Conservation (phyloP, 2,329 filamentous ascomycete genomes). For the Thermomyces lanuginosus region DNA sequence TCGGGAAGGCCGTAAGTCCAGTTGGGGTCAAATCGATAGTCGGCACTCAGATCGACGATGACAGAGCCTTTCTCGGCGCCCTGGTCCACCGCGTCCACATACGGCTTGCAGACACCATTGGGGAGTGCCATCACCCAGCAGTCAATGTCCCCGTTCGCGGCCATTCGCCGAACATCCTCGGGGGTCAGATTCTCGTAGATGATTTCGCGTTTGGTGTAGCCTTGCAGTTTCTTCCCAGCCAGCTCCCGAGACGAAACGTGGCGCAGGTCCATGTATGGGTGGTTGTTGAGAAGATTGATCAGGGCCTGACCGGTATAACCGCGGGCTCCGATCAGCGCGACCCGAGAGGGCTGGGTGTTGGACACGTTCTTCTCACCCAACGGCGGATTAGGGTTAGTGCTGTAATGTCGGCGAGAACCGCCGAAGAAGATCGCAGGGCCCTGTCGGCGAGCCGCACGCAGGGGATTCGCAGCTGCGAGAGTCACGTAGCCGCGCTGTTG, state of each 20-base stretch:
- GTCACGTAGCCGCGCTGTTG: conserved; percentile 56
- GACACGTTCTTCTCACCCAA: conserved; percentile 77
- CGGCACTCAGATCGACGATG: conserved; percentile 87
- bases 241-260: conserved; percentile 91
- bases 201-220: conserved; percentile 81
- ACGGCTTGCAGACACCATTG: conserved; percentile 88
- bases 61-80: conserved; percentile 52
- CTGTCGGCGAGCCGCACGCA: conserved; percentile 20
- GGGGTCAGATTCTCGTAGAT: conserved; percentile 79
- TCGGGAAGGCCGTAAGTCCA: conserved; percentile 91
- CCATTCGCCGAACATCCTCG: conserved; percentile 74
- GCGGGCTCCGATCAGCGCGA: conserved; percentile 78
- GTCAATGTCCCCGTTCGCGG: conserved; percentile 69
- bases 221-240: conserved; percentile 67
- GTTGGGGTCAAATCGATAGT: conserved; percentile 72
- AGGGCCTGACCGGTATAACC: conserved; percentile 90
- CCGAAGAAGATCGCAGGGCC: conserved; percentile 16
- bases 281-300: conserved; percentile 69
- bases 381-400: conserved; percentile 69
- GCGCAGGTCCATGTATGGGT: conserved; percentile 76
- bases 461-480: conserved; percentile 20
- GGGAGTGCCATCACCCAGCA: conserved; percentile 97
- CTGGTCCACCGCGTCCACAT: conserved; percentile 71
- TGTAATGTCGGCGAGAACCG: conserved; percentile 24
- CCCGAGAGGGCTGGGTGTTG: conserved; percentile 59